Conservation (phyloP, 352 stramenopile species). For the Globisporangium acanthophoron region DNA sequence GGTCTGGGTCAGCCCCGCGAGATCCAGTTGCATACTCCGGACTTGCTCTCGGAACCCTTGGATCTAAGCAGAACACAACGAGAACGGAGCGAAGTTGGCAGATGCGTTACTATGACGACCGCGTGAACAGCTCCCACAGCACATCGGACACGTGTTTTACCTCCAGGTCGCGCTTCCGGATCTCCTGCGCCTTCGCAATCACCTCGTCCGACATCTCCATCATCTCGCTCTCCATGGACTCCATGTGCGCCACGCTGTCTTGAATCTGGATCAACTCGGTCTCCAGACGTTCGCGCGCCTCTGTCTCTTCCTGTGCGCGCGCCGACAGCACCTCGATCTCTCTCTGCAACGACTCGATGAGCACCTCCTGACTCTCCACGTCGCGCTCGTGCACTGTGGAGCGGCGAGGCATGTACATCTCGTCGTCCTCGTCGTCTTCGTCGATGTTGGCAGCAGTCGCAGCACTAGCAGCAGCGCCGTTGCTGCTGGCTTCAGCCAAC, state of each 20-base stretch:
- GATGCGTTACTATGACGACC: background rate
- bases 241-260: slow-evolving; percentile 50
- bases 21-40: slow-evolving; percentile 38
- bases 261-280: slow-evolving; percentile 48
- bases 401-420: slow-evolving; percentile 23
- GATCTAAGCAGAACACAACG: slow-evolving; percentile 19
- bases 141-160: slow-evolving; percentile 8
- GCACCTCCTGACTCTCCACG: slow-evolving; percentile 47
- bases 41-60: slow-evolving; percentile 42
- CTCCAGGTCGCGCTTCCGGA: slow-evolving; percentile 54
- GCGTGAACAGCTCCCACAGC: background rate
- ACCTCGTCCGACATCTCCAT: slow-evolving; percentile 75
- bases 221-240: slow-evolving; percentile 74
- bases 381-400: slow-evolving; percentile 61
- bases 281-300: slow-evolving; percentile 49
- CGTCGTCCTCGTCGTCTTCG: slow-evolving; percentile 20
- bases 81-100: background rate
- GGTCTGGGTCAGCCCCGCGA: slow-evolving; percentile 35
- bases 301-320: slow-evolving; percentile 60
- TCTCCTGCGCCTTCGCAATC: slow-evolving; percentile 69
- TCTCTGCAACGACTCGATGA: slow-evolving; percentile 59
- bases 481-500: background rate
- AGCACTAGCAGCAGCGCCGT: background rate
- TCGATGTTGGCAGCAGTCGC: background rate
- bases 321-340: slow-evolving; percentile 64